Conservation (phyloP, 2,329 filamentous ascomycete species). For the Ustilaginoidea virens region DNA sequence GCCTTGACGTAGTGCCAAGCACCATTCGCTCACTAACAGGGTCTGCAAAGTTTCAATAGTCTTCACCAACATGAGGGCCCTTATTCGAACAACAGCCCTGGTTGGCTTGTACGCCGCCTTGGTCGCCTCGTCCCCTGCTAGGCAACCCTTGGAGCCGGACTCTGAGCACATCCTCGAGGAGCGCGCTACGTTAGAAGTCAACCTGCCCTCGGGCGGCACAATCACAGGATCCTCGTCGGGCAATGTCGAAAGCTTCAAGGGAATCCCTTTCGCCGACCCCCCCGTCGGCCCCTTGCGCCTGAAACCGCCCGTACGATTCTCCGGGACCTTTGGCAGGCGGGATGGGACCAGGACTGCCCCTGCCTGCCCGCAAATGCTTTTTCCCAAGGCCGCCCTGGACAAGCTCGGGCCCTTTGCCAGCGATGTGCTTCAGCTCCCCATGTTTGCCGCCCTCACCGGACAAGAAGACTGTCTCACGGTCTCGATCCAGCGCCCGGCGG, state of each 20-base stretch:
- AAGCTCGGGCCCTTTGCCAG: constrained; percentile 29
- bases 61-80: not conserved
- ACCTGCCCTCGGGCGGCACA: constrained; percentile 41
- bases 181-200: constrained; percentile 34
- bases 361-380: constrained; percentile 58
- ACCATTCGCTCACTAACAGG: too few species aligned
- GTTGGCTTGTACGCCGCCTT: constrained; percentile 5
- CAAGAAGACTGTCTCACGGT: constrained; percentile 52
- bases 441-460: constrained; percentile 39
- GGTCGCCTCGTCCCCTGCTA: constrained; percentile 7
- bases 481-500: constrained; percentile 41
- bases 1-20: too few species aligned
- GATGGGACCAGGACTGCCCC: constrained; percentile 41
- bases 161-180: constrained; percentile 16
- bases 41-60: too few species aligned
- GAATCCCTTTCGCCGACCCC: constrained; percentile 60
- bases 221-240: constrained; percentile 30
- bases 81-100: constrained; percentile 1
- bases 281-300: constrained; percentile 52
- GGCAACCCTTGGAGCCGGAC: too few species aligned
- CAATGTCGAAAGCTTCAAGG: constrained; percentile 52
- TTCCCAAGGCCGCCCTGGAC: constrained; percentile 30
- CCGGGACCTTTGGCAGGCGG: constrained; percentile 40
- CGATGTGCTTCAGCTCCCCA: constrained; percentile 34
- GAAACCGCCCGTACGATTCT: constrained; percentile 47